phyloP scores from a whole-genome alignment of 2,329 filamentous ascomycete genomes.

The Rhynchosporium agropyri region DNA sequence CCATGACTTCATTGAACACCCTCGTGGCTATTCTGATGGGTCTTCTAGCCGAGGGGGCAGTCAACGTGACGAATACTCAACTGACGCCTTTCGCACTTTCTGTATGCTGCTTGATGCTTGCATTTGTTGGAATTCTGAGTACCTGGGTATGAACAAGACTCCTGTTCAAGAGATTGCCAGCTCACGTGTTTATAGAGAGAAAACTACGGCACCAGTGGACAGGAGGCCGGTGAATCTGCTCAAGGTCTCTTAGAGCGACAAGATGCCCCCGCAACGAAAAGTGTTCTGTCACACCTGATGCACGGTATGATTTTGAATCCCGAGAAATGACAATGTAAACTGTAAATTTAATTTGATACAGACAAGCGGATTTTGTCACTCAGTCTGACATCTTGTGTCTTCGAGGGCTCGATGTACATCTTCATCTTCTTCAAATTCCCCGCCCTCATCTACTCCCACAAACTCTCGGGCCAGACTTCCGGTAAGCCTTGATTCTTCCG shows the following conservation, averaged over 20 bases:
- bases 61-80: constrained; percentile 50
- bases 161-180: not conserved
- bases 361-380: constrained; percentile 54
- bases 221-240: constrained; percentile 15
- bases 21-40: constrained; percentile 57
- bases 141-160: constrained; percentile 48
- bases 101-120: constrained; percentile 46
- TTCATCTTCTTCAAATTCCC: constrained; percentile 65
- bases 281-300: constrained; percentile 23
- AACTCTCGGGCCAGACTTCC: constrained; percentile 43
- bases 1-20: constrained; percentile 54
- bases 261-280: constrained; percentile 22
- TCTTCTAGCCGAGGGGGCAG: constrained; percentile 52
- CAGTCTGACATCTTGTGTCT: constrained; percentile 54
- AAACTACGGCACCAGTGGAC: constrained; percentile 48
- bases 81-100: constrained; percentile 55
- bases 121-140: constrained; percentile 49
- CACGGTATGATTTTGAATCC: constrained; percentile 16
- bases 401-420: constrained; percentile 63
- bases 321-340: not conserved
- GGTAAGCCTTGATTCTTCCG: constrained; percentile 37
- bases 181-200: constrained; percentile 45
- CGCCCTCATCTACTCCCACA: constrained; percentile 49
- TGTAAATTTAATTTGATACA: constrained; percentile 24
- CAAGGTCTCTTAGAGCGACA: constrained; percentile 13